Evolutionary conservation across 2,329 filamentous ascomycete species (phyloP).

Genomic region (Xylariaceae sp.): DNA sequence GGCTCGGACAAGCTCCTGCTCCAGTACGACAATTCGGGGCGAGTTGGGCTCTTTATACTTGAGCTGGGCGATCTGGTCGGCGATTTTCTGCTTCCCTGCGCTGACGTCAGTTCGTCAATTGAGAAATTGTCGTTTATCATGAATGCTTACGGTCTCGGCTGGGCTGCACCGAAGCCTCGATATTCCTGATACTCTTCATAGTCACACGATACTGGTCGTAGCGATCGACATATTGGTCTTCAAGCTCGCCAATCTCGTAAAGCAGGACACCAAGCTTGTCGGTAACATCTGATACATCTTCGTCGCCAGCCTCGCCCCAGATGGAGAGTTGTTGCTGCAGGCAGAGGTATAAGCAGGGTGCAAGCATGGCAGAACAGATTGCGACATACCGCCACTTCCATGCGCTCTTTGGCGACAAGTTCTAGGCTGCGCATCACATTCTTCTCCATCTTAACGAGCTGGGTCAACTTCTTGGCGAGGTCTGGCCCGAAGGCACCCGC

Average conservation of each 20-base stretch:
- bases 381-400: slow-evolving; percentile 87
- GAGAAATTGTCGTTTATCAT: slow-evolving; percentile 5
- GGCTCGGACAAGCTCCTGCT: slow-evolving; percentile 96
- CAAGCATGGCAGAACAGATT: neutral
- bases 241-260: slow-evolving; percentile 96
- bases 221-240: slow-evolving; percentile 96
- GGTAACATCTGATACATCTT: slow-evolving; percentile 97
- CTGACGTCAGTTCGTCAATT: slow-evolving; percentile 11
- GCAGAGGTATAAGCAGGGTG: slow-evolving; percentile 7
- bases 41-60: slow-evolving; percentile 99
- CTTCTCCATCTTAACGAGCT: slow-evolving; percentile 99
- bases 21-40: slow-evolving; percentile 91
- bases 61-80: slow-evolving; percentile 94
- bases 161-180: slow-evolving; percentile 95
- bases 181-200: slow-evolving; percentile 99
- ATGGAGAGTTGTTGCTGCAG: slow-evolving; percentile 92
- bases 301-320: slow-evolving; percentile 92
- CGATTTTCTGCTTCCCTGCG: slow-evolving; percentile 95
- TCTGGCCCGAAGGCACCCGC: slow-evolving; percentile 76
- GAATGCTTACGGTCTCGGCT: slow-evolving; percentile 78
- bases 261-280: slow-evolving; percentile 97
- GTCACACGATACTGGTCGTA: slow-evolving; percentile 99
- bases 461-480: slow-evolving; percentile 92
- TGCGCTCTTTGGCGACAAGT: slow-evolving; percentile 86
- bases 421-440: slow-evolving; percentile 99